Conservation (phyloP, 768 basidiomycete genomes). For the Phylloporus sp. region DNA sequence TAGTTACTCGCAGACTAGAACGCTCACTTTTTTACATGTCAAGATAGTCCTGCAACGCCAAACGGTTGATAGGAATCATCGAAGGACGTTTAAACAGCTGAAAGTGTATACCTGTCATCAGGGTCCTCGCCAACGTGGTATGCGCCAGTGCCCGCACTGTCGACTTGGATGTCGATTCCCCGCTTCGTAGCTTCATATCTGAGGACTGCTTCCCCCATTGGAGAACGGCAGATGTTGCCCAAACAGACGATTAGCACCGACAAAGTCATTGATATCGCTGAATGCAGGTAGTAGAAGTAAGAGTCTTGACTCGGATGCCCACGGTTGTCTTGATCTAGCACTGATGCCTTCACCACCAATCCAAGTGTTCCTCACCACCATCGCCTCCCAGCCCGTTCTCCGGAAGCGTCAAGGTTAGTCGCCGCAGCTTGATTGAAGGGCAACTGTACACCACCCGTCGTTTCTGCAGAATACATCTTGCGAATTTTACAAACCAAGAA, state of each 20-base stretch:
- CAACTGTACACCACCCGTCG: background rate
- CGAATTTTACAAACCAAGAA: conserved; percentile 84
- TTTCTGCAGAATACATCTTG: conserved; percentile 64
- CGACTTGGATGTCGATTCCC: conserved; percentile 64
- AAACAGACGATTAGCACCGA: conserved; percentile 75
- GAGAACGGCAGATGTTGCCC: conserved; percentile 86
- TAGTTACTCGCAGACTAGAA: background rate
- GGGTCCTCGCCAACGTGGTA: conserved; percentile 85
- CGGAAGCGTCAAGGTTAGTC: conserved; percentile 72
- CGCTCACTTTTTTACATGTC: conserved; percentile 63
- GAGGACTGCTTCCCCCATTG: conserved; percentile 90
- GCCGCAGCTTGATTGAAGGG: background rate
- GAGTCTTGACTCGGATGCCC: background rate
- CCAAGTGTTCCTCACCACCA: conserved; percentile 79
- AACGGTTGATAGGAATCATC: background rate
- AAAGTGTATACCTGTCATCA: conserved; percentile 60
- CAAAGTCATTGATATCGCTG: conserved; percentile 28
- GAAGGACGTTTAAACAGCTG: background rate
- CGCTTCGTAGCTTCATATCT: conserved; percentile 62
- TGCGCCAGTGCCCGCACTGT: conserved; percentile 81
- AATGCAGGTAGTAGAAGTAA: background rate
- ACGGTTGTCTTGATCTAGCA: conserved; percentile 7
- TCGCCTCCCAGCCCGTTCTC: conserved; percentile 73
- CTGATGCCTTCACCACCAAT: conserved; percentile 80
- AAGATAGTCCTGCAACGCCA: conserved; percentile 52